Base-by-base conservation (phyloP, 2,329 filamentous ascomycete species). In the Diatrype stigma region DNA sequence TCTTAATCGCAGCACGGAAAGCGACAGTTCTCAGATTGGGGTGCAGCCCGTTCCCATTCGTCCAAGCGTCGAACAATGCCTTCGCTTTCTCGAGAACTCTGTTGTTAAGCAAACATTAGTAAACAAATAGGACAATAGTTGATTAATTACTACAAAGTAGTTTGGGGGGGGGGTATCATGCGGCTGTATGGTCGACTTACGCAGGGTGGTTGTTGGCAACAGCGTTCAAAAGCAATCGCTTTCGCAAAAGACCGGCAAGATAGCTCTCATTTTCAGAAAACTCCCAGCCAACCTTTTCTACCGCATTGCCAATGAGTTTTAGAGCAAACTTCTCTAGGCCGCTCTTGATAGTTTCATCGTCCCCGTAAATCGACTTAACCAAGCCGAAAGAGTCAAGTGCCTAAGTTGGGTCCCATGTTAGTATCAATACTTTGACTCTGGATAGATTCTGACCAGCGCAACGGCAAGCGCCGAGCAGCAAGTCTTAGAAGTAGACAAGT, bases 221-320 rank as follows among this genome's bases (percentile, higher is more conserved):
- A 21, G 92, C 93, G 54, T 83, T 81, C 8, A 81, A 71, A 54
- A 97, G 84, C 28, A 99, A 78, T 42, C 90, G 79, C 68, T 93
- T 89, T 50, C 94, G 89, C 46, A 96, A 79, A 63, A 96, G 85
- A 23, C 87, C 84, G 14, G 82, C 86, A 42, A 96, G 84, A 68
- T 89, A 96, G 62, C 91, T 86, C 60, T 97, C 93, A 47, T 78
- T 77, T 38, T 85, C 71, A n/a, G 79, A 75, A 63, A 90, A 90
- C 32, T 94, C 86, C 89, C 92, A 97, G 37, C 92, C 92, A 60
- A 96, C 77, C 59, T 86, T 83, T 60, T 90, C 85, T 11, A 89
- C 85, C 8, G 90, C 88, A 28, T 84, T 80, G 23, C 82, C 80
- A 54, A 94, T 84, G 47, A 99, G 78, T 70, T 87, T 86, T 22